Conservation (phyloP, 257 asterid species). For the Phtheirospermum japonicum region DNA sequence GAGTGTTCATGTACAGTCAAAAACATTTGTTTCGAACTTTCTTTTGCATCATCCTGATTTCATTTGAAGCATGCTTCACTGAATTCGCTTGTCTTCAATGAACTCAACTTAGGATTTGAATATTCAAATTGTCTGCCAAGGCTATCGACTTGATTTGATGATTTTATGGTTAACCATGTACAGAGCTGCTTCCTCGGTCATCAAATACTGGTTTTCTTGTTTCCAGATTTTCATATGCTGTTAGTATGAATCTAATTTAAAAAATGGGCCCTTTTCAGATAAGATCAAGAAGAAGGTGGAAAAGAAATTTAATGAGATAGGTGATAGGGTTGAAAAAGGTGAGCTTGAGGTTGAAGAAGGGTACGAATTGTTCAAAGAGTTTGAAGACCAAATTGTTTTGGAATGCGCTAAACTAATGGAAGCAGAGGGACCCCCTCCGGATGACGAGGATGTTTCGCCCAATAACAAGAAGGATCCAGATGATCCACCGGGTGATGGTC, state of each 20-base stretch:
- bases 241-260: background rate
- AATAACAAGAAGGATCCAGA: slow-evolving; percentile 45
- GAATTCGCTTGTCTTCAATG: background rate
- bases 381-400: slow-evolving; percentile 77
- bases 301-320: slow-evolving; percentile 75
- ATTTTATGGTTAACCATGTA: slow-evolving; percentile 14
- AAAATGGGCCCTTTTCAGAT: slow-evolving; percentile 39
- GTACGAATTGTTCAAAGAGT: slow-evolving; percentile 71
- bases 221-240: background rate
- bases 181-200: slow-evolving; percentile 5
- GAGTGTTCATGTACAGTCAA: background rate
- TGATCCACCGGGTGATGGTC: slow-evolving; percentile 89
- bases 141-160: background rate
- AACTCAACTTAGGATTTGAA: slow-evolving; percentile 4
- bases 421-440: slow-evolving; percentile 47
- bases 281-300: slow-evolving; percentile 72
- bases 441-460: slow-evolving; percentile 37
- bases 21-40: slow-evolving; percentile 1
- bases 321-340: slow-evolving; percentile 65
- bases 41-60: slow-evolving; percentile 5
- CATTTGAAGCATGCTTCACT: background rate
- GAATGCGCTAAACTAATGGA: slow-evolving; percentile 68
- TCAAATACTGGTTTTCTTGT: slow-evolving; percentile 6
- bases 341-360: slow-evolving; percentile 86
- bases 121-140: slow-evolving; percentile 10